A percentile compares a stretch with the other conserved stretches of the same genome.
phyloP scores from a whole-genome alignment of 768 basidiomycete genomes.

The Naganishia kalamii region DNA sequence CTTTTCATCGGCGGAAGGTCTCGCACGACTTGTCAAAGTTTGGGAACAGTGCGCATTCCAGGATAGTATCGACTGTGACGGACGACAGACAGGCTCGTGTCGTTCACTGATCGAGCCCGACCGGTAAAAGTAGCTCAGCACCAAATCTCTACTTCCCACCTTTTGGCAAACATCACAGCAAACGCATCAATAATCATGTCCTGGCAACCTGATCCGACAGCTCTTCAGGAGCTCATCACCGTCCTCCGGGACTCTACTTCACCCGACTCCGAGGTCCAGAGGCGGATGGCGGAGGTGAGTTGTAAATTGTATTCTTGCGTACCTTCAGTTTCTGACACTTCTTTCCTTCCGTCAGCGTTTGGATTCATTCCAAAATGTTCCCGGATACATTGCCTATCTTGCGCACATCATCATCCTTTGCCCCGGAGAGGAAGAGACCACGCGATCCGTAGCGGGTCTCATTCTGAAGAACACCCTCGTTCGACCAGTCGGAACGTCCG shows the following conservation, averaged over 20 bases:
- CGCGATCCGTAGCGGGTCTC: conserved; percentile 91
- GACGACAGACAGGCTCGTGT: too few species aligned
- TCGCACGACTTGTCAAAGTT: not conserved
- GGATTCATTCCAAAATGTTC: conserved; percentile 59
- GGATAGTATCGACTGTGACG: not conserved
- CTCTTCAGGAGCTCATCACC: conserved; percentile 82
- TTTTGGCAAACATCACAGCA: not conserved
- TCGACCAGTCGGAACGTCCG: conserved; percentile 62
- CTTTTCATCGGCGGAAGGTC: not conserved
- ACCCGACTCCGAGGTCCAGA: conserved; percentile 64
- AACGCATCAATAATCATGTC: conserved; percentile 47
- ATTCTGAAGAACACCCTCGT: conserved; percentile 93
- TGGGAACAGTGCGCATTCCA: not conserved
- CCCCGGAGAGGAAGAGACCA: conserved; percentile 79
- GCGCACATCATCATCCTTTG: conserved; percentile 80
- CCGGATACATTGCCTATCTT: conserved; percentile 93
- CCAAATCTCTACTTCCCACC: too few species aligned
- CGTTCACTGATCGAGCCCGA: too few species aligned
- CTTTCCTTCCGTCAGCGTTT: conserved; percentile 38
- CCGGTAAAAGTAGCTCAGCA: too few species aligned
- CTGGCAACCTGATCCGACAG: conserved; percentile 79
- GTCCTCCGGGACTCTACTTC: conserved; percentile 88
- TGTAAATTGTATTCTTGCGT: not conserved
- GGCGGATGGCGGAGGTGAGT: conserved; percentile 71
- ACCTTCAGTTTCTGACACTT: not conserved